Conservation (phyloP, 257 asterid genomes). For the Paraleonurus japonicus region DNA sequence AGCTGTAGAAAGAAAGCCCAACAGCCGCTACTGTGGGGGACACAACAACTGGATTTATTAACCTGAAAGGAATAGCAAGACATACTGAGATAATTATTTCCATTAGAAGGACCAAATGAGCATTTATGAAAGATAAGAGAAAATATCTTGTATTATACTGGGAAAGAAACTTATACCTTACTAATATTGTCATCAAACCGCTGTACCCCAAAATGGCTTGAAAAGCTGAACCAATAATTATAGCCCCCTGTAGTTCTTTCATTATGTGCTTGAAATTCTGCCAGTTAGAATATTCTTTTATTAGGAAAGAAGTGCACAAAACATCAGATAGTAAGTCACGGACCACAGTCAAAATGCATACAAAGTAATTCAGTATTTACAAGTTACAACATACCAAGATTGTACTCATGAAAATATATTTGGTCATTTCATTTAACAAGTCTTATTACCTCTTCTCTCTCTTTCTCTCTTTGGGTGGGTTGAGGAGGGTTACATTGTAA, state of each 20-base stretch:
- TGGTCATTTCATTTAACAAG: conserved; percentile 7
- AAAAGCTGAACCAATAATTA: conserved; percentile 90
- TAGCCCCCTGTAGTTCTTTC: conserved; percentile 97
- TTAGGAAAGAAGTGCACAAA: conserved; percentile 11
- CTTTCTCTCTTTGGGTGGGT: background rate
- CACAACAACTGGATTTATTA: conserved; percentile 95
- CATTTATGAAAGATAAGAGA: background rate
- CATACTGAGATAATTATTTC: conserved; percentile 20
- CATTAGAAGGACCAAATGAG: background rate
- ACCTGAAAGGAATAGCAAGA: conserved; percentile 43
- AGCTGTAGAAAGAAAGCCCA: conserved; percentile 96
- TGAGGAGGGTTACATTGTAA: background rate
- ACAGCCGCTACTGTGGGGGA: conserved; percentile 96
- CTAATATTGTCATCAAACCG: conserved; percentile 72
- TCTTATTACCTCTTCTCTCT: background rate
- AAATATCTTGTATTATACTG: background rate
- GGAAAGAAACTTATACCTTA: conserved; percentile 49
- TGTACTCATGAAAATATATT: background rate
- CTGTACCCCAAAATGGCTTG: conserved; percentile 93
- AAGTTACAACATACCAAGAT: background rate
- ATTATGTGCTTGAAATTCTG: conserved; percentile 96
- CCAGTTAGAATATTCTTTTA: conserved; percentile 24
- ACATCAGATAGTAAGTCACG: background rate
- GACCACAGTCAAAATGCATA: background rate
- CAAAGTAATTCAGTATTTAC: background rate